A percentile compares a stretch with the other conserved stretches of the same genome.
phyloP scores from a whole-genome alignment of 768 basidiomycete genomes.

The Dacryopinax primogenitus region DNA sequence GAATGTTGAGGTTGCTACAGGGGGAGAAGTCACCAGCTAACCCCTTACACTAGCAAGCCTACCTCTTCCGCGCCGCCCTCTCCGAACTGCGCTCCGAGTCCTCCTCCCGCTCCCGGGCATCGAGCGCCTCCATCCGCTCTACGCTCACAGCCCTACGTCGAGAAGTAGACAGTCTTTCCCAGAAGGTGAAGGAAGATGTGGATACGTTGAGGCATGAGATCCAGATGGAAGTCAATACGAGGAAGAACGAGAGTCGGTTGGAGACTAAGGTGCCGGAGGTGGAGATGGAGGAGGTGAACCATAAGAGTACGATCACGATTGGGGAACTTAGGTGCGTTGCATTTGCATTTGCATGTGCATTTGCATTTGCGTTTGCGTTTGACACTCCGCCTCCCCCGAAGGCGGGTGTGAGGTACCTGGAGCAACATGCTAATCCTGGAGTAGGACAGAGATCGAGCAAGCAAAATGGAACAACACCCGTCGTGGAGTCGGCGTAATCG shows the following conservation, averaged over 20 bases:
- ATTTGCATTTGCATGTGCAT: too few species aligned
- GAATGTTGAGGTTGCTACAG: too few species aligned
- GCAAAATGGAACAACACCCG: constrained; percentile 85
- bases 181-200: constrained; percentile 90
- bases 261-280: constrained; percentile 80
- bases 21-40: too few species aligned
- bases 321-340: constrained; percentile 31
- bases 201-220: constrained; percentile 89
- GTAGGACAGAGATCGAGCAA: constrained; percentile 57
- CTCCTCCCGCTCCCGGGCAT: constrained; percentile 68
- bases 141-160: constrained; percentile 62
- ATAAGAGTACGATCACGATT: constrained; percentile 4
- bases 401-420: background rate
- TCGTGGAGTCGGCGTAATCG: constrained; percentile 42
- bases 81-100: constrained; percentile 82
- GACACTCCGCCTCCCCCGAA: too few species aligned
- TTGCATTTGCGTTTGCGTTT: too few species aligned
- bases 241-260: constrained; percentile 78
- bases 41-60: constrained; percentile 60
- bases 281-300: constrained; percentile 40
- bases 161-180: constrained; percentile 72
- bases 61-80: constrained; percentile 84
- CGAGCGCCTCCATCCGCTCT: constrained; percentile 68
- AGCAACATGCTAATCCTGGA: background rate
- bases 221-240: constrained; percentile 89